A percentile compares a stretch with the other conserved stretches of the same genome.
These are phyloP conservation scores for Backusella morwellensis DNA, from an alignment of 192 early-diverging fungal species.

Conservation along the genomic window DNA sequence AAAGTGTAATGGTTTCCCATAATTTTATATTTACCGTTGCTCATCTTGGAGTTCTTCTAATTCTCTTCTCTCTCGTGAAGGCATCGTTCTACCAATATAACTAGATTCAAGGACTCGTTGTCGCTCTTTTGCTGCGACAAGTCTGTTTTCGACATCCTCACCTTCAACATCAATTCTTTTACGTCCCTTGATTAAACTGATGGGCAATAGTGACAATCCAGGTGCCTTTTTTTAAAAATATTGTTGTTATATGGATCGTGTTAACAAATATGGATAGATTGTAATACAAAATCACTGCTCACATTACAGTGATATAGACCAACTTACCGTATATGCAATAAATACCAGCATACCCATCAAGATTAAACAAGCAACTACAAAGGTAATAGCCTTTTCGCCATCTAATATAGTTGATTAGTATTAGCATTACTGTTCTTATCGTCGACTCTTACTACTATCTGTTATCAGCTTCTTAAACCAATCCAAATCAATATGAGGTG, in stretches of 20 bases:
- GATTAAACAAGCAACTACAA: slow-evolving; percentile 46
- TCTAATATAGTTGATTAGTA: slow-evolving; percentile 15
- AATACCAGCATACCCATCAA: slow-evolving; percentile 52
- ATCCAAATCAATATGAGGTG: slow-evolving; percentile 41
- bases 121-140: slow-evolving; percentile 13
- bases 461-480: slow-evolving; percentile 49
- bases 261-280: background rate
- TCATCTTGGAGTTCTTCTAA: slow-evolving; percentile 23
- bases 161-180: slow-evolving; percentile 20
- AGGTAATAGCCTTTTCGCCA: slow-evolving; percentile 43
- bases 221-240: slow-evolving; percentile 21
- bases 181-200: slow-evolving; percentile 33
- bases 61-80: slow-evolving; percentile 7
- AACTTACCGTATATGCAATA: slow-evolving; percentile 53
- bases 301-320: background rate
- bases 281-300: background rate
- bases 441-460: slow-evolving; percentile 40
- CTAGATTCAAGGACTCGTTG: slow-evolving; percentile 15
- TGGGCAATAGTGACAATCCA: slow-evolving; percentile 29
- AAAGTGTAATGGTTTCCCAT: too few relatives aligned
- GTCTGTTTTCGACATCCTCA: slow-evolving; percentile 21
- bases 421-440: background rate
- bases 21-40: slow-evolving; percentile 15
- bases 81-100: slow-evolving; percentile 13
- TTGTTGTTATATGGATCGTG: background rate